These are phyloP conservation scores for Chrysanthemum lavandulifolium DNA, from an alignment of 129 eudicot genomes.

Conservation along the genomic window DNA sequence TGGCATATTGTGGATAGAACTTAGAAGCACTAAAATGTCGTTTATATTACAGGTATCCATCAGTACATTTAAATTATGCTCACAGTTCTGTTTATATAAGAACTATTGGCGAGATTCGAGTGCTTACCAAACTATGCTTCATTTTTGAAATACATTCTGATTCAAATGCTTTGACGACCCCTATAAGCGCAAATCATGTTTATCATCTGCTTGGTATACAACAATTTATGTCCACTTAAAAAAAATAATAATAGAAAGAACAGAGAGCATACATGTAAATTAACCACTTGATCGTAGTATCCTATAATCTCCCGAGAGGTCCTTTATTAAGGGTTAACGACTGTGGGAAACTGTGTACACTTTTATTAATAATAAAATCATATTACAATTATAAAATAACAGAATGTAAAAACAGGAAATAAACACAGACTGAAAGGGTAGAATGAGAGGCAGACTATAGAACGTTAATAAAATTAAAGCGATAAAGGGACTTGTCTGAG, in stretches of 20 bases:
- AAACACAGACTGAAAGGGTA: no score
- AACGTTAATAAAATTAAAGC: no score
- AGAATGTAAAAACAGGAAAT: no score
- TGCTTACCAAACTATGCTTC: constrained; percentile 32
- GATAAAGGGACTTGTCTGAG: no score
- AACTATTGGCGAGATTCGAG: not conserved
- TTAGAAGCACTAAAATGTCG: constrained; percentile 37
- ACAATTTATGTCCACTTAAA: no score
- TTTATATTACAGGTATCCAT: not conserved
- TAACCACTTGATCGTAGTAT: constrained; percentile 21
- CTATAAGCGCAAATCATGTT: constrained; percentile 11
- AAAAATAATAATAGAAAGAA: no score
- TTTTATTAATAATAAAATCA: no score
- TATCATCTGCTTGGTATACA: constrained; percentile 5
- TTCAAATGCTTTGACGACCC: constrained; percentile 36
- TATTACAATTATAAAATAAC: no score
- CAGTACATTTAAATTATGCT: not conserved
- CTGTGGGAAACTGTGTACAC: no score
- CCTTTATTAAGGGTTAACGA: constrained; percentile 19
- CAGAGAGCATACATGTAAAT: constrained; percentile 30
- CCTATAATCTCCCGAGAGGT: constrained; percentile 25
- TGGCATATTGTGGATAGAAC: constrained; percentile 38
- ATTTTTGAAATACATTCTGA: constrained; percentile 28
- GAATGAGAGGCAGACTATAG: no score
- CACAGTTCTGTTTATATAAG: not conserved